Evolutionary conservation across 805 yeast species (phyloP).

Genomic region (Zygoascus ofunaensis): DNA sequence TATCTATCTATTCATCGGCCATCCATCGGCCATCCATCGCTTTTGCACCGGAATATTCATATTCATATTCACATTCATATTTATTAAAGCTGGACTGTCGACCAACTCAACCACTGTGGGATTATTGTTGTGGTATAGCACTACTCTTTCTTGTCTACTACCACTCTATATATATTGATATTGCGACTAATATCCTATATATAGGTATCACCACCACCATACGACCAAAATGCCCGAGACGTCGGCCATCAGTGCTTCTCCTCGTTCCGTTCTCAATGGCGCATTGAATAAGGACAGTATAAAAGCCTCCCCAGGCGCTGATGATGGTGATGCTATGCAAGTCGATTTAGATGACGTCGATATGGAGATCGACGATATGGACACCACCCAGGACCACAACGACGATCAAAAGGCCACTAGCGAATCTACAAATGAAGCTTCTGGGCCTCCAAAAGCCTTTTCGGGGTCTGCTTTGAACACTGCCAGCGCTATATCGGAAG

Average conservation of each 20-base stretch:
- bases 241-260: background rate
- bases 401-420: too few species aligned
- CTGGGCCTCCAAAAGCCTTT: background rate
- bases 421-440: background rate
- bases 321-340: background rate
- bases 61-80: too few species aligned
- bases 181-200: too few species aligned
- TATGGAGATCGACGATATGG: background rate
- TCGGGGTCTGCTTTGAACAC: background rate
- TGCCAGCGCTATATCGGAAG: background rate
- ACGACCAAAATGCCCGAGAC: background rate
- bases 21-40: too few species aligned
- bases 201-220: too few species aligned
- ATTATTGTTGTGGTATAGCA: too few species aligned
- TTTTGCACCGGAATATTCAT: too few species aligned
- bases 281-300: background rate
- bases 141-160: too few species aligned
- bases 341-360: background rate
- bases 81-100: too few species aligned
- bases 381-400: background rate
- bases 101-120: too few species aligned
- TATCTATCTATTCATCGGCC: too few species aligned
- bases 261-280: background rate
- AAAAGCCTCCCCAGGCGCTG: background rate
- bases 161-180: too few species aligned